Evolutionary conservation across 345 rosid species (phyloP).

Genomic region (Gossypium bickii): DNA sequence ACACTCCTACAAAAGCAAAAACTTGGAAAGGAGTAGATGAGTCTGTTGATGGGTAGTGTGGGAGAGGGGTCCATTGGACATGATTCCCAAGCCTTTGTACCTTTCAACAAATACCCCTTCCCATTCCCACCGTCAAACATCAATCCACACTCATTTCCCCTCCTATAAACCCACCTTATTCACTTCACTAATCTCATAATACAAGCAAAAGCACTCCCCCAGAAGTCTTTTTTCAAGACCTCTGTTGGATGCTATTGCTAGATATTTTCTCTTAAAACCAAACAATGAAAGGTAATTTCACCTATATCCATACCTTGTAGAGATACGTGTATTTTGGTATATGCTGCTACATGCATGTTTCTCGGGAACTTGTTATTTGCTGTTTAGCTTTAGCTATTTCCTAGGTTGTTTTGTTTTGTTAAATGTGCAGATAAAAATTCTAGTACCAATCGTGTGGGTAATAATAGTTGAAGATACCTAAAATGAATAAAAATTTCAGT

Average conservation of each 20-base stretch:
- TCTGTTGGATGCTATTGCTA: neutral
- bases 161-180: neutral
- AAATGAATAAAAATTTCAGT: no score
- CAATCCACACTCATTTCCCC: neutral
- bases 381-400: neutral
- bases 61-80: neutral
- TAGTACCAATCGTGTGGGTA: neutral
- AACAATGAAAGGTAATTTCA: neutral
- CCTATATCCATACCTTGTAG: neutral
- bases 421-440: constrained; percentile 25
- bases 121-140: constrained; percentile 20
- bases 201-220: neutral
- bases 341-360: neutral
- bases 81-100: neutral
- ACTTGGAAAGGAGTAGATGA: neutral
- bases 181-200: neutral
- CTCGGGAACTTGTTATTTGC: constrained; percentile 4
- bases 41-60: neutral
- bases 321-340: neutral
- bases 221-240: neutral
- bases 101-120: constrained; percentile 2
- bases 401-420: neutral
- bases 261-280: neutral
- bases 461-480: constrained; percentile 17
- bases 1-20: no score